Percentiles rank a stretch among this genome's conserved stretches.
These are phyloP conservation scores for Aristolochia californica DNA, from an alignment of 164 flowering plant species.

Conservation along the genomic window DNA sequence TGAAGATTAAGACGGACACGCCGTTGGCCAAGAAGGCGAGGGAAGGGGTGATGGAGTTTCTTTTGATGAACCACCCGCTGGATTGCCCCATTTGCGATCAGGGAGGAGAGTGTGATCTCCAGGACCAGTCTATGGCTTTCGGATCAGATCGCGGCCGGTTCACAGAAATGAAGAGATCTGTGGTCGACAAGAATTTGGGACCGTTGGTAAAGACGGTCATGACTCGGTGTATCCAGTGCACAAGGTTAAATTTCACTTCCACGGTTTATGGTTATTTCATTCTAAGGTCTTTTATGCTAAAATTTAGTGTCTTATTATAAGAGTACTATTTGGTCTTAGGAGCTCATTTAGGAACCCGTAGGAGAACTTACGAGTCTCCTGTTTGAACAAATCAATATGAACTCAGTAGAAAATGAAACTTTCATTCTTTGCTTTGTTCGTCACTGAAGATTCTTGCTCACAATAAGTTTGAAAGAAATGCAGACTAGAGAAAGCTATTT, in stretches of 20 bases:
- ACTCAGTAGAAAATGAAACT: too few relatives aligned
- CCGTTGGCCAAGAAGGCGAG: slow-evolving; percentile 94
- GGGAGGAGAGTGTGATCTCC: slow-evolving; percentile 99
- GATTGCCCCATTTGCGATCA: slow-evolving; percentile 99
- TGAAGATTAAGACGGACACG: slow-evolving; percentile 97
- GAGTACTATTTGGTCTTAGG: too few relatives aligned
- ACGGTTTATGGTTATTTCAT: background rate
- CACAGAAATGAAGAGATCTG: slow-evolving; percentile 94
- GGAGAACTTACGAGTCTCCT: too few relatives aligned
- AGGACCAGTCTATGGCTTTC: slow-evolving; percentile 99
- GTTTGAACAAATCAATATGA: too few relatives aligned
- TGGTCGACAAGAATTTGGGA: slow-evolving; percentile 98
- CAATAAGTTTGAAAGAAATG: too few relatives aligned
- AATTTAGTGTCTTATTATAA: background rate
- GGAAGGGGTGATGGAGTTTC: slow-evolving; percentile 99
- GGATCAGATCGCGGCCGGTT: slow-evolving; percentile 99
- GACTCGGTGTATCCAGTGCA: slow-evolving; percentile 99
- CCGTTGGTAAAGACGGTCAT: slow-evolving; percentile 98
- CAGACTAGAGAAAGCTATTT: too few relatives aligned
- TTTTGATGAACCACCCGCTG: slow-evolving; percentile 95
- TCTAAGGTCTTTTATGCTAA: background rate
- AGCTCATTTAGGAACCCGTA: too few relatives aligned
- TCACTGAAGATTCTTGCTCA: too few relatives aligned
- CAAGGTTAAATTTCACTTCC: slow-evolving; percentile 39
- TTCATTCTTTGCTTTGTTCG: too few relatives aligned